phyloP scores from a whole-genome alignment of 2,329 filamentous ascomycete species.

The Trichoderma simmonsii region DNA sequence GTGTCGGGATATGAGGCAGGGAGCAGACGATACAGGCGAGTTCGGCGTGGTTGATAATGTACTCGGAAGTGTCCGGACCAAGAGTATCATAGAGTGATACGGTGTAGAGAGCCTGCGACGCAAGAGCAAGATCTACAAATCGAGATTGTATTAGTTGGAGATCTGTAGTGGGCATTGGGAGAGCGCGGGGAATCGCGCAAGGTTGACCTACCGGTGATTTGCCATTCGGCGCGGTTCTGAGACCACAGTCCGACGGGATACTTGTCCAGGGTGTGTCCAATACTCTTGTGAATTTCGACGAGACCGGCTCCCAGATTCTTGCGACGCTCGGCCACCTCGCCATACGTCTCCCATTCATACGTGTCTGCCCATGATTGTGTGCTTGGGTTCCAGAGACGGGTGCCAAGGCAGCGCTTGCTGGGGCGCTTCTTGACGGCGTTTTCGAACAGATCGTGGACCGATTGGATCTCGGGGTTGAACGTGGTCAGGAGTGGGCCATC shows the following conservation, averaged over 20 bases:
- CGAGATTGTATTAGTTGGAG: background rate
- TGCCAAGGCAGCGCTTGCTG: constrained; percentile 72
- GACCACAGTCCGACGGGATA: constrained; percentile 83
- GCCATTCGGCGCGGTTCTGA: constrained; percentile 83
- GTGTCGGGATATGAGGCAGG: constrained; percentile 73
- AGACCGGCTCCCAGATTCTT: constrained; percentile 84
- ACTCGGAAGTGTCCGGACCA: constrained; percentile 86
- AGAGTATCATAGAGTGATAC: constrained; percentile 97
- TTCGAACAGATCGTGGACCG: constrained; percentile 80
- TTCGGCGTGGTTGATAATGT: constrained; percentile 88
- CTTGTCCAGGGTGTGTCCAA: constrained; percentile 59
- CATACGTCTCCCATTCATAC: constrained; percentile 82
- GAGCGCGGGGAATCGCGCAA: background rate
- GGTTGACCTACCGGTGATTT: constrained; percentile 61
- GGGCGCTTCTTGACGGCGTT: constrained; percentile 58
- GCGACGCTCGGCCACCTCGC: constrained; percentile 71
- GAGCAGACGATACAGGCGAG: constrained; percentile 74
- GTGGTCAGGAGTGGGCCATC: constrained; percentile 70
- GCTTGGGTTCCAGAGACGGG: constrained; percentile 71
- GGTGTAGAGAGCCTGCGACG: constrained; percentile 82
- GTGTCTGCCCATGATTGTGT: constrained; percentile 70
- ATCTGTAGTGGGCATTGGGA: background rate
- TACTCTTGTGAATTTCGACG: constrained; percentile 73
- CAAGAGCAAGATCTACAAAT: constrained; percentile 70
- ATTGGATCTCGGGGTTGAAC: constrained; percentile 66